Conservation (phyloP, 495 filamentous ascomycete species). For the Pyrenula aspistea region DNA sequence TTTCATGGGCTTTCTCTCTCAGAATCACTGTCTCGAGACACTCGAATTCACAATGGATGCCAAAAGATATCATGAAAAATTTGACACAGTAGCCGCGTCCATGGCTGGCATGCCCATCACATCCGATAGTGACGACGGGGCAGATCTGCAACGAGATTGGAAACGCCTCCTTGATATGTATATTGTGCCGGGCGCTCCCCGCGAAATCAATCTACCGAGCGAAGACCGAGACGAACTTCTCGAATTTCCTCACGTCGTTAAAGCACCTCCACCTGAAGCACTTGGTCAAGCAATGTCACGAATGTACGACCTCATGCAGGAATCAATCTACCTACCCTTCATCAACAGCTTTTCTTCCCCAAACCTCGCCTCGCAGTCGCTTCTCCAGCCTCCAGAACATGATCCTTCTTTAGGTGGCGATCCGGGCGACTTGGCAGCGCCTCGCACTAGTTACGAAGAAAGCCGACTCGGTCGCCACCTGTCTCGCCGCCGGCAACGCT, state of each 20-base stretch:
- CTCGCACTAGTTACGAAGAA: background rate
- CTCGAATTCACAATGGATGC: conserved; percentile 96
- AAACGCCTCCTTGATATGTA: conserved; percentile 58
- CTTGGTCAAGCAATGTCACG: conserved; percentile 85
- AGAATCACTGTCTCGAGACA: conserved; percentile 95
- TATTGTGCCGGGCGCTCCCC: conserved; percentile 64
- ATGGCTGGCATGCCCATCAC: conserved; percentile 1
- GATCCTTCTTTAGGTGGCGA: background rate
- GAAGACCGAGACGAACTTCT: conserved; percentile 75
- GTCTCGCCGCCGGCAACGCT: background rate
- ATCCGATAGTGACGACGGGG: background rate
- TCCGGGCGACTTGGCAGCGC: background rate
- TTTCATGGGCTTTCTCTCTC: conserved; percentile 94
- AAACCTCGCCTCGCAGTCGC: background rate
- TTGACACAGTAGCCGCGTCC: conserved; percentile 37
- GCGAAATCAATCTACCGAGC: conserved; percentile 87
- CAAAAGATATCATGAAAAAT: conserved; percentile 73
- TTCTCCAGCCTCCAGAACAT: background rate
- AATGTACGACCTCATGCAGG: conserved; percentile 93
- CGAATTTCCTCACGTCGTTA: conserved; percentile 41
- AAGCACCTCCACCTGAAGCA: conserved; percentile 63
- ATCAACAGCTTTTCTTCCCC: conserved; percentile 34
- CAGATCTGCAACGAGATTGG: conserved; percentile 22
- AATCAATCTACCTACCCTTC: conserved; percentile 79
- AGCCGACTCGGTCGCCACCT: background rate